Evolutionary conservation across 2,329 filamentous ascomycete species (phyloP).

Genomic region (Diaporthe citriasiana): DNA sequence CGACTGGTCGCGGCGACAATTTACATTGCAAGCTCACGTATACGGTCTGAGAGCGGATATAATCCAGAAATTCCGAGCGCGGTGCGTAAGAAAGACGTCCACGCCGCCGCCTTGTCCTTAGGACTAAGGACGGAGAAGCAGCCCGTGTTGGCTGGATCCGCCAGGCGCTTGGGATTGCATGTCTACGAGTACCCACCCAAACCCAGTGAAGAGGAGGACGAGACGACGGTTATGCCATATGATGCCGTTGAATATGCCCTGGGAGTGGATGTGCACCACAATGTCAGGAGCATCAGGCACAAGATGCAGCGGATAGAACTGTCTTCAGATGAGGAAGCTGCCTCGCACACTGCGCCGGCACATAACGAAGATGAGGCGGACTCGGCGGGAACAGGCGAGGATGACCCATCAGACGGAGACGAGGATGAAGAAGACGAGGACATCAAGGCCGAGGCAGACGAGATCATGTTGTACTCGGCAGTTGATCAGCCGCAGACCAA

Average conservation of each 20-base stretch:
- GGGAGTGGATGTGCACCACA: slow-evolving; percentile 39
- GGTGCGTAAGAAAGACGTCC: slow-evolving; percentile 62
- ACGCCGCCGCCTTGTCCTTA: slow-evolving; percentile 63
- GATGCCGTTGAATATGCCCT: slow-evolving; percentile 60
- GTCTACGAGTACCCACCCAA: slow-evolving; percentile 56
- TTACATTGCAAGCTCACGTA: slow-evolving; percentile 78
- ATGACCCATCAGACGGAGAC: slow-evolving; percentile 8
- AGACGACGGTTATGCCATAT: slow-evolving; percentile 55
- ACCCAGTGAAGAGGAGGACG: slow-evolving; percentile 47
- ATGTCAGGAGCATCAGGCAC: slow-evolving; percentile 17
- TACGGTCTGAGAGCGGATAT: slow-evolving; percentile 63
- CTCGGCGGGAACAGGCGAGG: neutral
- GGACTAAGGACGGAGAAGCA: slow-evolving; percentile 56
- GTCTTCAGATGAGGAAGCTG: slow-evolving; percentile 15
- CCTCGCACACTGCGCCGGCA: slow-evolving; percentile 15
- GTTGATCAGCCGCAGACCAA: slow-evolving; percentile 57
- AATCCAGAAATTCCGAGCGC: slow-evolving; percentile 49
- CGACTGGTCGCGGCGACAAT: slow-evolving; percentile 78
- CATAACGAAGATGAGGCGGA: slow-evolving; percentile 28
- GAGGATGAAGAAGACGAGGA: slow-evolving; percentile 41
- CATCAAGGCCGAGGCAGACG: slow-evolving; percentile 55
- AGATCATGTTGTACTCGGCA: slow-evolving; percentile 59
- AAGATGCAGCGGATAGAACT: slow-evolving; percentile 24
- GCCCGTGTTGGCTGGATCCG: slow-evolving; percentile 63
- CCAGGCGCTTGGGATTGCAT: slow-evolving; percentile 64